A percentile compares a stretch with the other conserved stretches of the same genome.
These are phyloP conservation scores for Schizophyllum commune DNA, from an alignment of 1,284 basidiomycete genomes.

Conservation along the genomic window DNA sequence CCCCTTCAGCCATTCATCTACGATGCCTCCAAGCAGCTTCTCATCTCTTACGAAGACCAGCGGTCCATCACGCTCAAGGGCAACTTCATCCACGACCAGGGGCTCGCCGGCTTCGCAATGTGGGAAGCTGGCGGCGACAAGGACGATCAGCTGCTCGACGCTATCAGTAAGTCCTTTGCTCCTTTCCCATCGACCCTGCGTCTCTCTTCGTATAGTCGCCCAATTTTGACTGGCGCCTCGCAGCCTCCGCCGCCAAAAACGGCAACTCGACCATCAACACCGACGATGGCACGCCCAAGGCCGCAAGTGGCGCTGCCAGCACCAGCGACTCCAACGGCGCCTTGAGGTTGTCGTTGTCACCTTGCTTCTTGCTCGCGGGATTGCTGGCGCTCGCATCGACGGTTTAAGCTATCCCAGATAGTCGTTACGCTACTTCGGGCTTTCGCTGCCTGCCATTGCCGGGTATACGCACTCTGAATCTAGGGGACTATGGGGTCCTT, in stretches of 20 bases:
- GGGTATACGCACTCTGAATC: too few species aligned
- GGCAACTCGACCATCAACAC: neutral
- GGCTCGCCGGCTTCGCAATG: slow-evolving; percentile 45
- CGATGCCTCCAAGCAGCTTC: slow-evolving; percentile 36
- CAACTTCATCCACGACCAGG: slow-evolving; percentile 29
- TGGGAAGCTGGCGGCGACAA: slow-evolving; percentile 48
- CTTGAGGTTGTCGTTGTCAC: too few species aligned
- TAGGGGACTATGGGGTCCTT: too few species aligned
- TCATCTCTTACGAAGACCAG: slow-evolving; percentile 56
- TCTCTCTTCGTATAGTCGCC: too few species aligned
- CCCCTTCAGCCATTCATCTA: slow-evolving; percentile 58
- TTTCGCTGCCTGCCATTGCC: too few species aligned
- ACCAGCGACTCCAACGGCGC: too few species aligned
- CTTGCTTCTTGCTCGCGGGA: too few species aligned
- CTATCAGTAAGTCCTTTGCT: slow-evolving; percentile 23
- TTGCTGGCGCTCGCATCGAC: too few species aligned
- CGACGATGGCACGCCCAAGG: neutral
- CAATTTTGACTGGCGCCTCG: too few species aligned
- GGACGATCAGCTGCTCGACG: slow-evolving; percentile 38
- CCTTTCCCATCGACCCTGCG: slow-evolving; percentile 5
- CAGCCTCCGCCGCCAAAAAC: neutral
- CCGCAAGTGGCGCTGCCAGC: neutral
- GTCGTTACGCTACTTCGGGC: too few species aligned
- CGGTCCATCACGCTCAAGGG: slow-evolving; percentile 32
- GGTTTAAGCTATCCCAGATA: too few species aligned